phyloP scores from a whole-genome alignment of 257 asterid species.

The Pogostemon cablin region DNA sequence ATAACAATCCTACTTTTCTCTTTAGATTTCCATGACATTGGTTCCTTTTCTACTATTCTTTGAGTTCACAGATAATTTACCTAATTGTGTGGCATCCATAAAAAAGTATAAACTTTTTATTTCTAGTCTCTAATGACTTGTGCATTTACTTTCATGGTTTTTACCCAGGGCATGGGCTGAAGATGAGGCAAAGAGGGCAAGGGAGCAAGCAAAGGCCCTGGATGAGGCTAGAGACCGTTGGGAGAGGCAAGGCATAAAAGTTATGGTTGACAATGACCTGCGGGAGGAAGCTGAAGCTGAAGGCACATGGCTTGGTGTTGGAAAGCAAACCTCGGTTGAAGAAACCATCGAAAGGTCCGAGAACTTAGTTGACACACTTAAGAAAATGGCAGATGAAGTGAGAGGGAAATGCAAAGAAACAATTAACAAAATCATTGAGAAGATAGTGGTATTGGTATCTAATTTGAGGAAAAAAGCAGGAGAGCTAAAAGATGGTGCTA shows the following conservation, averaged over 20 bases:
- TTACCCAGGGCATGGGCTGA: constrained; percentile 87
- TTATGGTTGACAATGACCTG: constrained; percentile 80
- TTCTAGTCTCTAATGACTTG: background rate
- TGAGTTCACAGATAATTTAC: background rate
- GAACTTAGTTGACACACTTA: constrained; percentile 70
- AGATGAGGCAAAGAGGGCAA: constrained; percentile 93
- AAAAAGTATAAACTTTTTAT: background rate
- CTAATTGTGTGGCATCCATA: constrained; percentile 13
- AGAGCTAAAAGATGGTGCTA: constrained; percentile 56
- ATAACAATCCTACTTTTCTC: background rate
- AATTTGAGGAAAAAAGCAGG: constrained; percentile 56
- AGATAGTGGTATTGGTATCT: constrained; percentile 48
- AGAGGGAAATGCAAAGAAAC: constrained; percentile 67
- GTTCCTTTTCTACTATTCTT: background rate
- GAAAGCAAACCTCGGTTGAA: constrained; percentile 60
- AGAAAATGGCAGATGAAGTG: constrained; percentile 65
- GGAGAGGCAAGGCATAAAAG: constrained; percentile 85
- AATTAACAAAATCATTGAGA: constrained; percentile 60
- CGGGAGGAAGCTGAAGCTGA: constrained; percentile 79
- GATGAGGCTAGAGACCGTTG: constrained; percentile 91
- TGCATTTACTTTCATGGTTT: constrained; percentile 10
- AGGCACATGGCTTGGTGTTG: constrained; percentile 73
- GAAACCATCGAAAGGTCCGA: constrained; percentile 74
- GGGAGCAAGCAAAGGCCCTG: constrained; percentile 86
- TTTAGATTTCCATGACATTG: background rate